A percentile compares a stretch with the other conserved stretches of the same genome.
Conservation (phyloP, 2,329 filamentous ascomycete genomes). For the Colletotrichum paranaense region DNA sequence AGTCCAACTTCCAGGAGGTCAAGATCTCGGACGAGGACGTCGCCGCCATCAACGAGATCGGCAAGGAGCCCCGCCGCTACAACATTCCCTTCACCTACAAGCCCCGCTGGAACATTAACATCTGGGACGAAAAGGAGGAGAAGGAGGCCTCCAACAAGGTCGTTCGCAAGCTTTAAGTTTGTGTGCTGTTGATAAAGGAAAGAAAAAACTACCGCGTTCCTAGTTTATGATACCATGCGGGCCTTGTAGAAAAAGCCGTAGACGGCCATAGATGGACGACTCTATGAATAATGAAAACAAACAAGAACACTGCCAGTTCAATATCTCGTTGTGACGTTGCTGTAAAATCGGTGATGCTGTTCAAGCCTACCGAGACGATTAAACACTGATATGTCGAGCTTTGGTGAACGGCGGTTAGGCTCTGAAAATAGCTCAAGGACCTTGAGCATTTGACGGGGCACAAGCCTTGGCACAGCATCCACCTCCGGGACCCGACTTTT, state of each 20-base stretch:
- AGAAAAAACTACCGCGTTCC: neutral
- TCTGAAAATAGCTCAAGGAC: neutral
- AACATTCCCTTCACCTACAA: conserved; percentile 57
- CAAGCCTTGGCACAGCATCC: neutral
- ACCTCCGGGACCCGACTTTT: neutral
- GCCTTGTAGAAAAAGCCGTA: neutral
- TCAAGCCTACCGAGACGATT: too few species aligned
- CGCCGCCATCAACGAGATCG: conserved; percentile 70
- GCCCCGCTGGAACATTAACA: conserved; percentile 63
- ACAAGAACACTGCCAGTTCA: neutral
- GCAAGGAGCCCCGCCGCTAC: conserved; percentile 59
- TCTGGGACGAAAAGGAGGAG: conserved; percentile 66
- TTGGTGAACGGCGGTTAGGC: too few species aligned
- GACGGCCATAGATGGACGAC: conserved; percentile 18
- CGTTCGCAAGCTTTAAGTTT: conserved; percentile 44
- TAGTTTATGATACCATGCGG: conserved; percentile 24
- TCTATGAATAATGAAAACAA: conserved; percentile 21
- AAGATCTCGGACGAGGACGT: conserved; percentile 70
- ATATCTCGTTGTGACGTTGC: too few species aligned
- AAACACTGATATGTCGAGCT: too few species aligned
- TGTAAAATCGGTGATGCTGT: too few species aligned
- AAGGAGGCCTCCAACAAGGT: conserved; percentile 60
- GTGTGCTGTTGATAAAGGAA: neutral
- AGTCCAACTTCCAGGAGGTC: conserved; percentile 76
- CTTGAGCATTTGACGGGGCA: neutral